phyloP scores from a whole-genome alignment of 768 basidiomycete genomes.

The Xerocomus spinulosus region DNA sequence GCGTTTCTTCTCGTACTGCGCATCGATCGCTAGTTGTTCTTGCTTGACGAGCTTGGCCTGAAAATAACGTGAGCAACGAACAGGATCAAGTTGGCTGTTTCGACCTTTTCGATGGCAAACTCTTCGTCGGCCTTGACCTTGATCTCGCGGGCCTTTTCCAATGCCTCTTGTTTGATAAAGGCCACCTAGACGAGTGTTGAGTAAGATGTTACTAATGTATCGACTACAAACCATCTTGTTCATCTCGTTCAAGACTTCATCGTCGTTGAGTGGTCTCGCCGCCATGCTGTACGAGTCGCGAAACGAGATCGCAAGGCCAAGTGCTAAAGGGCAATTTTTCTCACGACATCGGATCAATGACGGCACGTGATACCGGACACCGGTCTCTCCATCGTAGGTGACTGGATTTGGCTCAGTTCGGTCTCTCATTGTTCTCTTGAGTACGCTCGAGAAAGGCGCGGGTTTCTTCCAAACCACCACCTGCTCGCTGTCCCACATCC shows the following conservation, averaged over 20 bases:
- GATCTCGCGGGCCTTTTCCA: slow-evolving; percentile 97
- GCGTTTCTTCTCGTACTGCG: slow-evolving; percentile 91
- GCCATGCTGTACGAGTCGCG: slow-evolving; percentile 43
- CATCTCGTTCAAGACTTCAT: slow-evolving; percentile 95
- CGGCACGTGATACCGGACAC: not conserved
- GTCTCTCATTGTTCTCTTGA: not conserved
- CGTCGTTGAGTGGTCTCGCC: slow-evolving; percentile 81
- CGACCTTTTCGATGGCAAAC: slow-evolving; percentile 99
- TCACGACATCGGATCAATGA: not conserved
- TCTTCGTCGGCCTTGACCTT: slow-evolving; percentile 98
- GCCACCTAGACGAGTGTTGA: slow-evolving; percentile 57
- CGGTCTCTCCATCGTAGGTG: not conserved
- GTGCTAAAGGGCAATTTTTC: too few species aligned
- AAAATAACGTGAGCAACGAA: too few species aligned
- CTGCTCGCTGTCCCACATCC: not conserved
- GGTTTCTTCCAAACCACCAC: not conserved
- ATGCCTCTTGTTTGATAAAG: slow-evolving; percentile 97
- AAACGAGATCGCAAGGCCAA: not conserved
- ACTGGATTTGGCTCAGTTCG: not conserved
- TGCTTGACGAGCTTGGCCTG: slow-evolving; percentile 97
- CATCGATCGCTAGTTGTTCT: slow-evolving; percentile 92
- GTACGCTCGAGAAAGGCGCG: not conserved
- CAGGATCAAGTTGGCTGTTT: too few species aligned
- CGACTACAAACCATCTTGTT: slow-evolving; percentile 85
- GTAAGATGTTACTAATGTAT: not conserved